Conservation (phyloP, 176 grass and related monocot genomes). For the Carex cristatella region DNA sequence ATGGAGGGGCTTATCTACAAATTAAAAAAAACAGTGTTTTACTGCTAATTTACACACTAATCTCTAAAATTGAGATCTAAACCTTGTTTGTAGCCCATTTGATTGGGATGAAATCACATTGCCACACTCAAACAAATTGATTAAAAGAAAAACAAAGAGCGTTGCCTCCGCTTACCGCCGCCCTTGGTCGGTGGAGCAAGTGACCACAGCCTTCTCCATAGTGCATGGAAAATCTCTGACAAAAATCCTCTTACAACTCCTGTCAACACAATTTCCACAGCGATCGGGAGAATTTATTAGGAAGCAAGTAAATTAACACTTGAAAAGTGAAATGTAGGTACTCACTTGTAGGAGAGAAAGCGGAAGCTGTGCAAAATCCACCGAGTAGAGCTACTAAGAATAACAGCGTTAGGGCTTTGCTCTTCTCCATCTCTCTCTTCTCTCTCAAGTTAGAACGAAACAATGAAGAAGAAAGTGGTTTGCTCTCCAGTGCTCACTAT, state of each 20-base stretch:
- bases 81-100: background rate
- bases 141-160: background rate
- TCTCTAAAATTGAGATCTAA: background rate
- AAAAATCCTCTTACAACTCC: constrained; percentile 61
- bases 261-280: constrained; percentile 27
- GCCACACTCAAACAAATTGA: constrained; percentile 1
- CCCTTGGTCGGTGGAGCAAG: constrained; percentile 63
- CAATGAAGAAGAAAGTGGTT: background rate
- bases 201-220: constrained; percentile 69
- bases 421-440: constrained; percentile 1
- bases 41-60: background rate
- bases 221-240: constrained; percentile 54
- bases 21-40: background rate
- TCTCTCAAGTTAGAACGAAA: background rate
- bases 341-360: constrained; percentile 25
- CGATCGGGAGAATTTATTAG: background rate
- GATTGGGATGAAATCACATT: constrained; percentile 1
- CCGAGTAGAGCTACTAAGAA: background rate
- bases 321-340: constrained; percentile 4
- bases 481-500: background rate
- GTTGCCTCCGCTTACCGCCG: constrained; percentile 33
- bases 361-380: constrained; percentile 26
- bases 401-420: constrained; percentile 16
- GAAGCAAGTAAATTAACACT: background rate
- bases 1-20: background rate